Evolutionary conservation across 2,329 filamentous ascomycete genomes (phyloP), one percentile per base, ranked within the genome.

Genomic region (Coniochaeta prunicola): DNA sequence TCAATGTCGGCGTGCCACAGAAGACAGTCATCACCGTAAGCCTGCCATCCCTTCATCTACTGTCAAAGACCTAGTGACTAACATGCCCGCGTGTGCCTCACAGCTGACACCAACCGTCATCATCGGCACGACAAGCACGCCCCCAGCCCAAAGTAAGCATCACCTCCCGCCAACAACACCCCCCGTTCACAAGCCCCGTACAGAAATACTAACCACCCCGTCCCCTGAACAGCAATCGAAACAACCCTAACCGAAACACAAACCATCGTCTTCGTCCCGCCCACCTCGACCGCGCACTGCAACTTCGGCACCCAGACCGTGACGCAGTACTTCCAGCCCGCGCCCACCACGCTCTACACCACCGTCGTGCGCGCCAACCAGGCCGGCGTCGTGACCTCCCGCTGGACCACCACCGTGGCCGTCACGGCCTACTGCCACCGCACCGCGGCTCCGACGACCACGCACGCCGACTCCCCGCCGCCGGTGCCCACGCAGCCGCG

Each of bases 41-140:
- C 19, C 42, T 12, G 4, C 12, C 1, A 10, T 13, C 10, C 40
- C 21, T 1, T 42, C 40, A n/a, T 24, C 8, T 21, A 19, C 1
- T 15, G 9, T 1, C 12, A 17, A 6, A 8, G n/a, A 21, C 34
- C 19, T 7, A 48, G 42, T 15, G 26, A 50, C 45, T 50, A 9
- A 50, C 45, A 50, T 12, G 21, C 5, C n/a, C n/a, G 12, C 6
- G 26, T 15, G 40, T 26, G 40, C 40, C 24, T 26, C 19, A 5
- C 19, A 60, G 59, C 33, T 58, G 17, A 59, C 64, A 13, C 64
- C 62, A 9, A 65, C 65, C 3, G 65, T 65, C 12, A 59, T 62
- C 4, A 60, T 65, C 3, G 65, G 64, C 9, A 59, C 65, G 1
- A 67, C 65, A 4, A 62, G 56, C 13, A 62, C 60, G 2, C 59